Conservation (phyloP, 768 basidiomycete species). For the Gymnopilus junonius region DNA sequence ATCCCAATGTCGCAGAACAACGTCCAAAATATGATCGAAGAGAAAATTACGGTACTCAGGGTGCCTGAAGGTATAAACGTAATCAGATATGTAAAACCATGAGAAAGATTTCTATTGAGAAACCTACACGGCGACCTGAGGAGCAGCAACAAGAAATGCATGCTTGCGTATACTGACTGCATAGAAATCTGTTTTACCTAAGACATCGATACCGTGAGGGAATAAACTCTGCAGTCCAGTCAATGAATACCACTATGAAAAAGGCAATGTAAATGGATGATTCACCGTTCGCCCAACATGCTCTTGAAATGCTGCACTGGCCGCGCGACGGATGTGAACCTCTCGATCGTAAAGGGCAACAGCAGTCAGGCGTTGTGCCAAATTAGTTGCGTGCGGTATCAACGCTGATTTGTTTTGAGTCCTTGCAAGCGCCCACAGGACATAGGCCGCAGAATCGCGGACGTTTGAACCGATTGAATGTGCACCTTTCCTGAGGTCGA, state of each 20-base stretch:
- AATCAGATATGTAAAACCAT: conserved; percentile 3
- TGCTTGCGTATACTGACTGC: conserved; percentile 85
- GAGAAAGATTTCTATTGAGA: not conserved
- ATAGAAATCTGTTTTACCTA: conserved; percentile 94
- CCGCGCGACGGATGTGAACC: conserved; percentile 91
- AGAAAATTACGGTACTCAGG: conserved; percentile 72
- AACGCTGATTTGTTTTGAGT: conserved; percentile 65
- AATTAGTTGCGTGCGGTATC: conserved; percentile 58
- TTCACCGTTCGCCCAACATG: conserved; percentile 91
- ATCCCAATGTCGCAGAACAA: conserved; percentile 91
- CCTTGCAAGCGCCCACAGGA: conserved; percentile 92
- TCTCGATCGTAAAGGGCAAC: conserved; percentile 92
- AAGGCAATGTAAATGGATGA: conserved; percentile 8
- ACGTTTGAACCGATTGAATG: conserved; percentile 96
- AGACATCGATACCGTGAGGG: conserved; percentile 92
- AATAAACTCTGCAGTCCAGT: conserved; percentile 69
- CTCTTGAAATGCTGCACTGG: conserved; percentile 98
- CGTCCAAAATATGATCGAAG: conserved; percentile 72
- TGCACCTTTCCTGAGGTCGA: conserved; percentile 89
- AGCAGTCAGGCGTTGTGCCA: conserved; percentile 75
- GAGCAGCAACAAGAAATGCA: conserved; percentile 84
- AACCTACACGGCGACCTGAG: conserved; percentile 84
- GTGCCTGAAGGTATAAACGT: conserved; percentile 54
- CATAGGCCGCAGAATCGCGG: conserved; percentile 93
- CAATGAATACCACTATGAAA: conserved; percentile 10